A percentile compares a stretch with the other conserved stretches of the same genome.
Evolutionary conservation across 108 stramenopile genomes (phyloP).

Genomic region (Nitzschia sp.): DNA sequence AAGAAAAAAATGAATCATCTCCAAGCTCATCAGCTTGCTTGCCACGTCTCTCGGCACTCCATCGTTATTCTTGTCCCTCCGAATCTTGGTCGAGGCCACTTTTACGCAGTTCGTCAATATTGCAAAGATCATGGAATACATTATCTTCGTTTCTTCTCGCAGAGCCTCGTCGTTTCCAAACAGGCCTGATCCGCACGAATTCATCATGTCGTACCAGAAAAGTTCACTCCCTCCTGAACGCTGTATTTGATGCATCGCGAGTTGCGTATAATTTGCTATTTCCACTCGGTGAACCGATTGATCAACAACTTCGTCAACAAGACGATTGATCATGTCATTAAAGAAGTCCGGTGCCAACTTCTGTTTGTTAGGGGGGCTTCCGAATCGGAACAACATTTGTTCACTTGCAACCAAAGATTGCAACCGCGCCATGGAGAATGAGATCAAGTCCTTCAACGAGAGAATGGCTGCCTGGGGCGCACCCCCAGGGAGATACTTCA

Average conservation of each 20-base stretch:
- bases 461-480: conserved; percentile 77
- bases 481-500: conserved; percentile 53
- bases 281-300: conserved; percentile 60
- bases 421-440: conserved; percentile 34
- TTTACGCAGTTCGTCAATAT: conserved; percentile 76
- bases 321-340: conserved; percentile 32
- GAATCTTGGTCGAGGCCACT: conserved; percentile 64
- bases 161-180: conserved; percentile 54
- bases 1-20: conserved; percentile 70
- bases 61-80: conserved; percentile 40
- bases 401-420: conserved; percentile 36
- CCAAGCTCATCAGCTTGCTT: conserved; percentile 79
- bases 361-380: background rate
- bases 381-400: background rate
- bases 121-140: conserved; percentile 66
- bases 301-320: conserved; percentile 47
- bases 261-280: conserved; percentile 70
- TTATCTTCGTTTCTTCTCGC: conserved; percentile 26
- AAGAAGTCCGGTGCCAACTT: background rate
- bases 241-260: conserved; percentile 82
- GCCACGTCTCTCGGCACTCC: conserved; percentile 74
- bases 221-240: conserved; percentile 86
- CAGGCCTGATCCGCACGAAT: conserved; percentile 65
- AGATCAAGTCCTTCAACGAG: conserved; percentile 67
- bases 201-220: conserved; percentile 91